Evolutionary conservation across 1,139 yeast species (phyloP).

Genomic region (Magnusiomyces tetraspermus): DNA sequence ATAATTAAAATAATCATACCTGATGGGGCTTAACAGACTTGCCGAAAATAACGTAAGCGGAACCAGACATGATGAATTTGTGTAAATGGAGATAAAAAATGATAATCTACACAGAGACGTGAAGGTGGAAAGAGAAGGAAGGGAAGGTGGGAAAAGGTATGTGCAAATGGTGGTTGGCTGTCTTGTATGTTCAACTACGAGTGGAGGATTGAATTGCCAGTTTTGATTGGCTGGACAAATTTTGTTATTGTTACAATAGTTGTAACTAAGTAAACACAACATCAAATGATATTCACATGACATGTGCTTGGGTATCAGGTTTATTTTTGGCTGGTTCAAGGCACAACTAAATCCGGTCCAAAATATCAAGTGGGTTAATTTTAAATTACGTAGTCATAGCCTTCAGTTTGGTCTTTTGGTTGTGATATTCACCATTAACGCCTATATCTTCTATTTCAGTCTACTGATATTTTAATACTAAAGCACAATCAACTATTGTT

Average conservation of each 20-base stretch:
- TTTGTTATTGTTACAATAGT: not conserved
- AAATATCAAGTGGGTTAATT: too few relatives aligned
- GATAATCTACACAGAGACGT: not conserved
- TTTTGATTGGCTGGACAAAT: conserved; percentile 2
- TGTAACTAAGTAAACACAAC: not conserved
- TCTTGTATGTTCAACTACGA: not conserved
- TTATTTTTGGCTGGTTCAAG: too few relatives aligned
- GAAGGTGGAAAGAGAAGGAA: not conserved
- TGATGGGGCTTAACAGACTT: conserved; percentile 66
- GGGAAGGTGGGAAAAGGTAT: not conserved
- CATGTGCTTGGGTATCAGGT: too few relatives aligned
- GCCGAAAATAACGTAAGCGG: conserved; percentile 66
- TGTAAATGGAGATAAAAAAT: not conserved
- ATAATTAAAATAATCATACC: conserved; percentile 31
- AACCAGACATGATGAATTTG: conserved; percentile 50
- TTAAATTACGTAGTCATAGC: too few relatives aligned
- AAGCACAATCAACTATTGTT: too few relatives aligned
- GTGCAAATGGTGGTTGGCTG: conserved; percentile 1
- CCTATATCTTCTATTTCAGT: too few relatives aligned
- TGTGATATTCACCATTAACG: too few relatives aligned
- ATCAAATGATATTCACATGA: not conserved
- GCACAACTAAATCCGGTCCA: too few relatives aligned
- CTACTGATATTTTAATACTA: too few relatives aligned
- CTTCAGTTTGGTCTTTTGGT: too few relatives aligned
- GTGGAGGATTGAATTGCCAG: not conserved